Percentiles rank a stretch among this genome's conserved stretches.
Evolutionary conservation across 768 basidiomycete genomes (phyloP).

Genomic region (Antrodiella citrinella): DNA sequence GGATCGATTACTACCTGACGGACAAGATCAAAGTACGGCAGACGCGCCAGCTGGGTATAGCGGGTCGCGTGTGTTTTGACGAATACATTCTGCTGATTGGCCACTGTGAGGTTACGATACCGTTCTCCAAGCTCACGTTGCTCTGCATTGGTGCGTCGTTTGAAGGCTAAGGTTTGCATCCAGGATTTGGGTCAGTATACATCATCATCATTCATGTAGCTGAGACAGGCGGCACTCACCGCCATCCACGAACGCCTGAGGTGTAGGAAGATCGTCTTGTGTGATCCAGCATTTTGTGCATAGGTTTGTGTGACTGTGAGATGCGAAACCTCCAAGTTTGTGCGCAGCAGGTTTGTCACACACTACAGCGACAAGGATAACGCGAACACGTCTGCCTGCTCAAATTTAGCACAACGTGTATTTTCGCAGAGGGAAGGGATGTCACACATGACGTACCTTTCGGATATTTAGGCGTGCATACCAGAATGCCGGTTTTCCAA

Average conservation of each 20-base stretch:
- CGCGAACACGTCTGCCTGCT: conserved; percentile 13
- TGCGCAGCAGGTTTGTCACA: conserved; percentile 29
- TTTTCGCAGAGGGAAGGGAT: neutral
- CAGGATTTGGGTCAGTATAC: too few species aligned
- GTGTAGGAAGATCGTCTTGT: conserved; percentile 8
- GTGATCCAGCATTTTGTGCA: conserved; percentile 9
- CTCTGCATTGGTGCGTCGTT: neutral
- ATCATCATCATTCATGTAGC: too few species aligned
- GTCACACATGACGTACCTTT: neutral
- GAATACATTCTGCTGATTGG: conserved; percentile 9
- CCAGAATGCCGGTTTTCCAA: conserved; percentile 10
- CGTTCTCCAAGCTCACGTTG: neutral
- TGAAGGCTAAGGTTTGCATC: too few species aligned
- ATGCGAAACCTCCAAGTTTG: conserved; percentile 14
- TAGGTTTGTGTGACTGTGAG: conserved; percentile 11
- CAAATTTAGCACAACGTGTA: neutral
- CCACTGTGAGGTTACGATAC: conserved; percentile 9
- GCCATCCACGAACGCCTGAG: conserved; percentile 4
- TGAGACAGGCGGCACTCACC: conserved; percentile 3
- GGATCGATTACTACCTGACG: conserved; percentile 21
- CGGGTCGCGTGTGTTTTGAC: conserved; percentile 11
- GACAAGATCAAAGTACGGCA: conserved; percentile 24
- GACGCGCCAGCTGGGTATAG: conserved; percentile 12
- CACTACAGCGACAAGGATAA: conserved; percentile 19
- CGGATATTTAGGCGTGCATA: conserved; percentile 5